These are phyloP conservation scores for Lactifluus piperatus DNA, from an alignment of 768 basidiomycete species.

Conservation along the genomic window DNA sequence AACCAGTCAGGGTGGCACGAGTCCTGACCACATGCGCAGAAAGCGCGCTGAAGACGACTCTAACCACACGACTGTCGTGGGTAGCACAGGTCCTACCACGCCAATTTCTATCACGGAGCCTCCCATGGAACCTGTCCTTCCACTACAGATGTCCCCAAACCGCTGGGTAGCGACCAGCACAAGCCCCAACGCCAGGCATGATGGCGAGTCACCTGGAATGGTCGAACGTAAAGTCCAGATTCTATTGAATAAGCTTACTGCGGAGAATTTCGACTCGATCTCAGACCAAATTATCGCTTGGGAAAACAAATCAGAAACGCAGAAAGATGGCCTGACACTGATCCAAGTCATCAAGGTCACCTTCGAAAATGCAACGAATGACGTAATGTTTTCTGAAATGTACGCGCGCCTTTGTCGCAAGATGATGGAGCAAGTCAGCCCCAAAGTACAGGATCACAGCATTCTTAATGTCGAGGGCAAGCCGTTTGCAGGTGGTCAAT, in stretches of 20 bases:
- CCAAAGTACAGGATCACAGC: conserved; percentile 73
- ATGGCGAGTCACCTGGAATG: conserved; percentile 68
- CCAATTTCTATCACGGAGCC: conserved; percentile 27
- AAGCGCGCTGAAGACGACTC: conserved; percentile 78
- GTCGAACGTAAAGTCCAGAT: conserved; percentile 91
- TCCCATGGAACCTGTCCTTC: conserved; percentile 58
- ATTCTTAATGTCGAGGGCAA: conserved; percentile 76
- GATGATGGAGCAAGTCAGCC: conserved; percentile 90
- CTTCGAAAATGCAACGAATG: conserved; percentile 96
- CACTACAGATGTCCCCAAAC: conserved; percentile 68
- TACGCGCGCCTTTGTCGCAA: conserved; percentile 91
- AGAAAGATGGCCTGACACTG: conserved; percentile 88
- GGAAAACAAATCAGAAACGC: conserved; percentile 89
- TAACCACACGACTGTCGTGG: conserved; percentile 39
- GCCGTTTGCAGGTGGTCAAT: conserved; percentile 82
- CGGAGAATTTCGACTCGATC: conserved; percentile 94
- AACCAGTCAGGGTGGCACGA: conserved; percentile 39
- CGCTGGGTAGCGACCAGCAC: conserved; percentile 60
- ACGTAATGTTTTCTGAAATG: conserved; percentile 94
- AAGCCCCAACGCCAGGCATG: conserved; percentile 37
- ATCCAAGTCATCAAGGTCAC: conserved; percentile 95
- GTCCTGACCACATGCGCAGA: conserved; percentile 59
- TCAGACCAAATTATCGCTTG: conserved; percentile 90
- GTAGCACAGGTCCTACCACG: conserved; percentile 23
- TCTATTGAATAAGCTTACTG: conserved; percentile 90